These are phyloP conservation scores for Daldinia caldariorum DNA, from an alignment of 495 filamentous ascomycete genomes.

Conservation along the genomic window DNA sequence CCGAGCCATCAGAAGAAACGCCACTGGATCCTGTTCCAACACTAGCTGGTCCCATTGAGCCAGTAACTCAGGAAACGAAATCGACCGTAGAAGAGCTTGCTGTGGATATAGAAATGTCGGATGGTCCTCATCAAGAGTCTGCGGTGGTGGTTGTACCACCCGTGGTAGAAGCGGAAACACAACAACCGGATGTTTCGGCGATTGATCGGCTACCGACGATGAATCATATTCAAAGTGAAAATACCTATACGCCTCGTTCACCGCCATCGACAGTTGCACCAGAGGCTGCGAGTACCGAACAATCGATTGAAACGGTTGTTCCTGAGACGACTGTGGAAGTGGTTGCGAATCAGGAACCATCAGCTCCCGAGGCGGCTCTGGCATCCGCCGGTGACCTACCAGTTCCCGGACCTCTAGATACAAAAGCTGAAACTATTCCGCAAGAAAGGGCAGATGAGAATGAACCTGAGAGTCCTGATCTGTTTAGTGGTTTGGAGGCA, in stretches of 20 bases:
- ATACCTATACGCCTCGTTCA: not conserved
- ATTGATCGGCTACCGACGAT: not conserved
- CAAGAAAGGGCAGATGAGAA: conserved; percentile 30
- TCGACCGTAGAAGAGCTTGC: not conserved
- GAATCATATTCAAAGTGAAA: conserved; percentile 10
- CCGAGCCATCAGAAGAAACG: not conserved
- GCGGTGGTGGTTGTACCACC: not conserved
- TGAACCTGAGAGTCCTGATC: conserved; percentile 42
- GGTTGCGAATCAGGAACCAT: conserved; percentile 2
- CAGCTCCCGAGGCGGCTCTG: not conserved
- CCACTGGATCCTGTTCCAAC: conserved; percentile 7
- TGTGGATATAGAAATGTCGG: conserved; percentile 34
- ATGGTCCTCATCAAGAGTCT: conserved; percentile 8
- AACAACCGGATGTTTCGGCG: conserved; percentile 1
- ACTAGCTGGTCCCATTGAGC: not conserved
- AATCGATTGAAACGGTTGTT: conserved; percentile 1
- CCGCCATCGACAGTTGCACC: not conserved
- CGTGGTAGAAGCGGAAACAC: not conserved
- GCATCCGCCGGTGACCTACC: not conserved
- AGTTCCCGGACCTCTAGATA: conserved; percentile 12
- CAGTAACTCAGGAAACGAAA: not conserved
- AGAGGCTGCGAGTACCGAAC: conserved; percentile 9
- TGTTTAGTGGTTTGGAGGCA: conserved; percentile 47
- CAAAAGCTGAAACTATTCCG: conserved; percentile 6
- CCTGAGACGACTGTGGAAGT: not conserved